These are phyloP conservation scores for Arctium minus DNA, from an alignment of 129 eudicot species.

Conservation along the genomic window DNA sequence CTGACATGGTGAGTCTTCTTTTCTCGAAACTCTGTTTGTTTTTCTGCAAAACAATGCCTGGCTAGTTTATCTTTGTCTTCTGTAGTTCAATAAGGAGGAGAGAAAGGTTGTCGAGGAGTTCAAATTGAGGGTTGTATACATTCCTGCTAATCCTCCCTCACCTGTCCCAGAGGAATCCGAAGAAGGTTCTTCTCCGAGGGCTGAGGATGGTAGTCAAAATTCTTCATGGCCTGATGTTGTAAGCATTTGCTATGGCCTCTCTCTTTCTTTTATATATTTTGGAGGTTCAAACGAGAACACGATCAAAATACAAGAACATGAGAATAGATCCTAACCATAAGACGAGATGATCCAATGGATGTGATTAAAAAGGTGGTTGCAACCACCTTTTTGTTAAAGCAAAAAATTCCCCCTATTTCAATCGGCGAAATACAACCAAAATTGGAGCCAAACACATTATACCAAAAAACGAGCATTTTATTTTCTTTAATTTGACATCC, in stretches of 20 bases:
- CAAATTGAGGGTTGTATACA: conserved; percentile 73
- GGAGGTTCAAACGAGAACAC: background rate
- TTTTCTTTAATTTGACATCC: background rate
- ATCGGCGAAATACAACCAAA: background rate
- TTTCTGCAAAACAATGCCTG: background rate
- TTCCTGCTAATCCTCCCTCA: conserved; percentile 96
- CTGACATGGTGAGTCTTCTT: conserved; percentile 51
- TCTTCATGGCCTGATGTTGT: conserved; percentile 62
- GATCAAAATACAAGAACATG: background rate
- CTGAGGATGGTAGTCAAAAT: conserved; percentile 55
- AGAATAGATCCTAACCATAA: background rate
- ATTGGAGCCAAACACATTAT: background rate
- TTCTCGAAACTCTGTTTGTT: conserved; percentile 2
- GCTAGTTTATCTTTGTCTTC: background rate
- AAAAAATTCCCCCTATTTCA: background rate
- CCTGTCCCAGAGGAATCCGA: conserved; percentile 98
- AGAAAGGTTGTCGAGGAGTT: conserved; percentile 78
- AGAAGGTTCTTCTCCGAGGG: conserved; percentile 78
- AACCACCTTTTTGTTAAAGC: background rate
- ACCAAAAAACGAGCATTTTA: no score
- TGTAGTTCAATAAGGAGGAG: conserved; percentile 69
- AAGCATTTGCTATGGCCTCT: conserved; percentile 25
- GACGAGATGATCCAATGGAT: background rate
- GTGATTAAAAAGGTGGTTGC: background rate
- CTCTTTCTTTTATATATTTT: background rate